Base-by-base conservation (phyloP, 805 yeast genomes). In the Wickerhamomyces xylosicus region DNA sequence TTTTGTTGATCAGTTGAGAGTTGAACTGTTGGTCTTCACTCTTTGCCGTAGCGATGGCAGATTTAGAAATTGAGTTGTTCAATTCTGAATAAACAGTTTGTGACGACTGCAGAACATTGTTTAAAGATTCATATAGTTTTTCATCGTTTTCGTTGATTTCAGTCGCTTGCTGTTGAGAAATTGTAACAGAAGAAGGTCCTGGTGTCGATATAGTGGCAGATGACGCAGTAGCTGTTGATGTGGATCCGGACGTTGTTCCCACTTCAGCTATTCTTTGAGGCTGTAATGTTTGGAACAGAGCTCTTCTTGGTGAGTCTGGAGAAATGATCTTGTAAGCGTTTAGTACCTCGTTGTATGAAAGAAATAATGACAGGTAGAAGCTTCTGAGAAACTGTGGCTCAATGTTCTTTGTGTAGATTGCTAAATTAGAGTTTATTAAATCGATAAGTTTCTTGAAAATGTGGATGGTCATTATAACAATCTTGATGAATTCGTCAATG, bases 31-130 rank as follows among this genome's bases (percentile, higher is more conserved):
- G 67, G 37, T 55, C 59, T 19, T 61, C 64, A 17, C 56, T 56
- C 31, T 64, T 67, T 4, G 79, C 71, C 39, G 69, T 62, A 3
- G 67, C 76, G 17, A 74, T 61, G 0, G 87, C 85, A 48, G 77
- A 74, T 47, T 74, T 74, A 14, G 78, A 67, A 35, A 82, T 76
- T 0, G 84, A 85, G 41, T 71, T 65, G 22, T 79, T 83, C 38
- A 86, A 60, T 49, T 84, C 90, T 21, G 79, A 71, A 49, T 82
- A 79, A 2, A 85, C 95, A n/a, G 73, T 72, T 48, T 77, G 83
- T 2, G 95, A 89, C 39, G 82, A 72, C 14, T 67, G 55, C 2
- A 83, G 72, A 1, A 89, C 86, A 15, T 67, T 64, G 21, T 67
- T 72, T 33, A 85, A 66, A 16, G 84, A 73, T 27, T 72, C 74